Conservation (phyloP, 228 moss, liverwort and hornwort genomes). For the Sphagnum fallax region DNA sequence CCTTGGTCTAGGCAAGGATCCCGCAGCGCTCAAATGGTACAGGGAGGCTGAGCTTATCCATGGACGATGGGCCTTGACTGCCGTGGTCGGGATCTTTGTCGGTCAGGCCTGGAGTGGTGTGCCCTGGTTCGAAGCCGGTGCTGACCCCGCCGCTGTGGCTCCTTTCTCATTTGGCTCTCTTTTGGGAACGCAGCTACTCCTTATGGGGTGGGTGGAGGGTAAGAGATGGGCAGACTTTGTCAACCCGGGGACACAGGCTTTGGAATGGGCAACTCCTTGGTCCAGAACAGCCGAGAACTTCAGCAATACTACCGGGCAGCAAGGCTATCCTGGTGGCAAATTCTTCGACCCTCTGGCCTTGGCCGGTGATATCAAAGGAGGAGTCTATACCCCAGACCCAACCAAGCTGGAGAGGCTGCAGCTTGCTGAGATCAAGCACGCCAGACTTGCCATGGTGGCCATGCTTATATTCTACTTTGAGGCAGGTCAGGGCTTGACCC, state of each 20-base stretch:
- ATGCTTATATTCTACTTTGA: constrained; percentile 95
- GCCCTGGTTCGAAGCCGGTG: constrained; percentile 95
- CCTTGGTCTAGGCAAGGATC: constrained; percentile 84
- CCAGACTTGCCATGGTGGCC: constrained; percentile 95
- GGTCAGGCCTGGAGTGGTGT: constrained; percentile 93
- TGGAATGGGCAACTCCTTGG: constrained; percentile 99
- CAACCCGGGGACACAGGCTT: constrained; percentile 75
- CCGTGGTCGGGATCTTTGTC: constrained; percentile 80
- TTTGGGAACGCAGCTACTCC: constrained; percentile 77
- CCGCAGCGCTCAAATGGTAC: constrained; percentile 85
- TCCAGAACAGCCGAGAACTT: constrained; percentile 92
- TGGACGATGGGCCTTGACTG: constrained; percentile 91
- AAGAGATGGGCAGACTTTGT: constrained; percentile 93
- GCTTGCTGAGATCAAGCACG: constrained; percentile 98
- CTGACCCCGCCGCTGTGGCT: constrained; percentile 55
- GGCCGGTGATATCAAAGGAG: constrained; percentile 59
- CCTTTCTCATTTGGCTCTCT: constrained; percentile 89
- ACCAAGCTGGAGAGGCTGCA: constrained; percentile 76
- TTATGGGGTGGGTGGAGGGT: constrained; percentile 99
- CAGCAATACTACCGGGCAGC: constrained; percentile 71
- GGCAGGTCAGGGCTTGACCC: constrained; percentile 89
- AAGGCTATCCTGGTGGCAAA: constrained; percentile 94
- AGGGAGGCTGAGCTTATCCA: constrained; percentile 95
- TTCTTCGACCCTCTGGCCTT: constrained; percentile 84
- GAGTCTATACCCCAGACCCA: constrained; percentile 59